A percentile compares a stretch with the other conserved stretches of the same genome.
Conservation (phyloP, 495 filamentous ascomycete genomes). For the Apiosordaria backusii region DNA sequence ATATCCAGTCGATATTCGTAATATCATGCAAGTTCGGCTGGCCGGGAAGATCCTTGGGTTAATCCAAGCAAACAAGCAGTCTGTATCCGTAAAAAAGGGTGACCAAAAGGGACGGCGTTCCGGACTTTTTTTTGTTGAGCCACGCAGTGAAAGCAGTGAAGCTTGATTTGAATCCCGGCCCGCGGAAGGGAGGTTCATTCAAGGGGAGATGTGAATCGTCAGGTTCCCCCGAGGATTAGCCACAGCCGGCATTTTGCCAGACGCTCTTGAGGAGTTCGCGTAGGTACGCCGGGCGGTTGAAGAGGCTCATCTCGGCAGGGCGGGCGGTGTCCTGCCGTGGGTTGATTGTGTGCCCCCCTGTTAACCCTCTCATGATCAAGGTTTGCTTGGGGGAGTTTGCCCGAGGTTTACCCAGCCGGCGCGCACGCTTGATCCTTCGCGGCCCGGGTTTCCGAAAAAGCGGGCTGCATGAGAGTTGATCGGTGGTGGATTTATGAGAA, state of each 20-base stretch:
- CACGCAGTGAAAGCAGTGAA: neutral
- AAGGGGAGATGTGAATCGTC: conserved; percentile 21
- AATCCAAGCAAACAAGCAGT: no score
- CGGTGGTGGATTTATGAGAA: conserved; percentile 11
- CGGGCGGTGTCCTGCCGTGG: conserved; percentile 19
- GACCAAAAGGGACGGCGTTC: neutral
- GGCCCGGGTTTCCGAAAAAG: conserved; percentile 19
- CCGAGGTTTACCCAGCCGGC: conserved; percentile 23
- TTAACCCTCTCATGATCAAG: neutral
- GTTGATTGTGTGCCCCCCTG: neutral
- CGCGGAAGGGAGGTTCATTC: neutral
- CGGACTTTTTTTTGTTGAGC: no score
- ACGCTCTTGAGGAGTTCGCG: neutral
- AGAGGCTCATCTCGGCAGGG: conserved; percentile 21
- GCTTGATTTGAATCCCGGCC: no score
- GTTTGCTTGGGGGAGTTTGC: neutral
- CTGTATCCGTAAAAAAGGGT: neutral
- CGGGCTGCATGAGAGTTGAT: neutral
- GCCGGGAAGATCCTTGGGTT: no score
- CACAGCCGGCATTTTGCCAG: conserved; percentile 17
- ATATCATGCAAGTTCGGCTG: neutral
- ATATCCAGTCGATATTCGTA: no score
- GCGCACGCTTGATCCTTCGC: conserved; percentile 3
- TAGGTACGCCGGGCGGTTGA: conserved; percentile 12
- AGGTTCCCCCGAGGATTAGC: conserved; percentile 26